Percentiles rank a stretch among this genome's conserved stretches.
Conservation (phyloP, 768 basidiomycete species). For the Leucogyrophana mollusca region DNA sequence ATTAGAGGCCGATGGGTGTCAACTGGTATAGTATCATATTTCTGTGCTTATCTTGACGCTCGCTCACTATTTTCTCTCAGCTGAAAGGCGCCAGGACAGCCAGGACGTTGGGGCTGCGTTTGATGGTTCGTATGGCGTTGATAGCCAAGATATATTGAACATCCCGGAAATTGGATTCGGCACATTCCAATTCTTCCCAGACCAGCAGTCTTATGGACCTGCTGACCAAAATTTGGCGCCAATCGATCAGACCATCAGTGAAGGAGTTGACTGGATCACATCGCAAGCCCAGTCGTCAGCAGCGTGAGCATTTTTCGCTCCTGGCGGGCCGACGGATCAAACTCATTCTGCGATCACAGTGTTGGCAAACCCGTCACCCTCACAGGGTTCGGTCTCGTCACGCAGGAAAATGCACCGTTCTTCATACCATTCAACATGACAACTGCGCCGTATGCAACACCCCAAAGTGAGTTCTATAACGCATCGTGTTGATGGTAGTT, state of each 20-base stretch:
- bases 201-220: constrained; percentile 56
- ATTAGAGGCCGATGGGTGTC: constrained; percentile 63
- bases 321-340: background rate
- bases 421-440: constrained; percentile 66
- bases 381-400: constrained; percentile 63
- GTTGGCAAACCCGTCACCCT: constrained; percentile 54
- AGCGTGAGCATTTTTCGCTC: constrained; percentile 35
- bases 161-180: constrained; percentile 58
- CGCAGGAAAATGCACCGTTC: constrained; percentile 45
- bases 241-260: constrained; percentile 51
- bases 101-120: constrained; percentile 47
- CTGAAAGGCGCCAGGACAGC: constrained; percentile 46
- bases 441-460: constrained; percentile 36
- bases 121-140: constrained; percentile 65
- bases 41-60: constrained; percentile 4
- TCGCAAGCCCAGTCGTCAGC: constrained; percentile 42
- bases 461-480: too few relatives aligned
- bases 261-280: constrained; percentile 55
- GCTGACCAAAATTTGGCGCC: constrained; percentile 47
- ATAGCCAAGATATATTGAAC: constrained; percentile 60
- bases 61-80: constrained; percentile 21
- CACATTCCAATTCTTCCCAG: constrained; percentile 67
- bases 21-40: constrained; percentile 34
- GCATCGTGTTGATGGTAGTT: too few relatives aligned
- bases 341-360: constrained; percentile 27